These are phyloP conservation scores for Chaetomium fimeti DNA, from an alignment of 495 filamentous ascomycete species.

Conservation along the genomic window DNA sequence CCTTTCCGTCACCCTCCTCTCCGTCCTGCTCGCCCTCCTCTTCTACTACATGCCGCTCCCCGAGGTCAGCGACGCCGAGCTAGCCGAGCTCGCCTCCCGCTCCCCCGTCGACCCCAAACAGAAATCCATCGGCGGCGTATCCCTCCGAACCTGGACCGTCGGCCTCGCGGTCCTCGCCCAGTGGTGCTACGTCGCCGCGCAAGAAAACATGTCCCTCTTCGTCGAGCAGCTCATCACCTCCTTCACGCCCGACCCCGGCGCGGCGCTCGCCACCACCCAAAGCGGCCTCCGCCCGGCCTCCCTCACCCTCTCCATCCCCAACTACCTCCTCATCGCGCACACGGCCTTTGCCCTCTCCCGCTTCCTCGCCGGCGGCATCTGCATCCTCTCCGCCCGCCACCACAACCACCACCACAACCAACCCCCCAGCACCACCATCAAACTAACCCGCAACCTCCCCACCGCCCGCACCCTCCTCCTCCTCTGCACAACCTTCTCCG, in stretches of 20 bases:
- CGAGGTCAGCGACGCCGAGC: conserved; percentile 52
- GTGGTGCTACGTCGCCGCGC: conserved; percentile 71
- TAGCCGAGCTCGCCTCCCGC: conserved; percentile 44
- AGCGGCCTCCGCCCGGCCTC: not conserved
- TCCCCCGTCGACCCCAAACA: conserved; percentile 45
- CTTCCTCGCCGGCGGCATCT: conserved; percentile 48
- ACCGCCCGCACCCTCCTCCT: conserved; percentile 56
- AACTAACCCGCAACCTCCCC: conserved; percentile 35
- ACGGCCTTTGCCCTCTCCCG: conserved; percentile 49
- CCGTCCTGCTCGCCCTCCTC: conserved; percentile 60
- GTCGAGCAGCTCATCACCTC: conserved; percentile 52
- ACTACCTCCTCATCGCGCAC: conserved; percentile 50
- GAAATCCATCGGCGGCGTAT: conserved; percentile 35
- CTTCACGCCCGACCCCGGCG: conserved; percentile 21
- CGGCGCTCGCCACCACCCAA: not conserved
- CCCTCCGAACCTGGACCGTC: conserved; percentile 48
- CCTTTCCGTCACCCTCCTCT: conserved; percentile 68
- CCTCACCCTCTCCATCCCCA: conserved; percentile 53
- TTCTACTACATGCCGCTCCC: conserved; percentile 59
- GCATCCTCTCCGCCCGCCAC: conserved; percentile 51
- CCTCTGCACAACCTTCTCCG: conserved; percentile 46
- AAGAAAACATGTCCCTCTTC: conserved; percentile 67
- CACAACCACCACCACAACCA: conserved; percentile 30
- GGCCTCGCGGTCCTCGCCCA: conserved; percentile 65
- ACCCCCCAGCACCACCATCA: conserved; percentile 44